Evolutionary conservation across 139 green algal genomes (phyloP).

Genomic region (Chloropicon primus): DNA sequence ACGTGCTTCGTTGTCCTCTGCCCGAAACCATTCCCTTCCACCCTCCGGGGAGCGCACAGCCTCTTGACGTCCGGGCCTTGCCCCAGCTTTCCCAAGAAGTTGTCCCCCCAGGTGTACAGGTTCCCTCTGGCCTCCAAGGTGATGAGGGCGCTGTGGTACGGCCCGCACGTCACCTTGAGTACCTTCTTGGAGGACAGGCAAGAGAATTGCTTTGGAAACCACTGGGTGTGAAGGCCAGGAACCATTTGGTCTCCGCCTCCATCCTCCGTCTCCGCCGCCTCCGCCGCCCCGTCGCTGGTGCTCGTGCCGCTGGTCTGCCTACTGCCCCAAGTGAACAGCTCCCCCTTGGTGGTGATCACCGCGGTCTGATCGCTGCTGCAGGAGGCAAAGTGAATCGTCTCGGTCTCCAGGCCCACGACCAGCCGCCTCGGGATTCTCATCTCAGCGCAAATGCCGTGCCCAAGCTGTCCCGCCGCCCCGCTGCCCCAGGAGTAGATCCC

Average conservation of each 20-base stretch:
- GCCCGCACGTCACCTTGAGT: conserved; percentile 63
- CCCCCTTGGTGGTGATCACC: neutral
- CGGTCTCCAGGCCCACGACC: neutral
- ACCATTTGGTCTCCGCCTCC: conserved; percentile 18
- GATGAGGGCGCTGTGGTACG: conserved; percentile 67
- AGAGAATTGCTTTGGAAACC: conserved; percentile 17
- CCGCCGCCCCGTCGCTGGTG: conserved; percentile 8
- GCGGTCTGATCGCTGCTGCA: neutral
- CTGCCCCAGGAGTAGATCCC: conserved; percentile 6
- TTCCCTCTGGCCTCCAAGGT: conserved; percentile 26
- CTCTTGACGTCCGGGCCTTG: conserved; percentile 30
- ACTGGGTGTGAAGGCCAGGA: conserved; percentile 16
- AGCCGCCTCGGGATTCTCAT: neutral
- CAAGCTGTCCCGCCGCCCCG: conserved; percentile 2
- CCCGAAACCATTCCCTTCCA: conserved; percentile 25
- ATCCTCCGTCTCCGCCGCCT: conserved; percentile 5
- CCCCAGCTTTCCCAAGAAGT: conserved; percentile 72
- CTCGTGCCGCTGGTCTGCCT: neutral
- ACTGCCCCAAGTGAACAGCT: conserved; percentile 11
- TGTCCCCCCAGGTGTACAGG: conserved; percentile 89
- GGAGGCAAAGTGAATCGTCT: neutral
- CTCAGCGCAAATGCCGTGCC: neutral
- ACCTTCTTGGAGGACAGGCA: neutral
- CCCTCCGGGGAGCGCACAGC: conserved; percentile 9
- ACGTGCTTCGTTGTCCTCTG: conserved; percentile 33